Conservation (phyloP, 1,284 basidiomycete species). For the Irpex sp. region DNA sequence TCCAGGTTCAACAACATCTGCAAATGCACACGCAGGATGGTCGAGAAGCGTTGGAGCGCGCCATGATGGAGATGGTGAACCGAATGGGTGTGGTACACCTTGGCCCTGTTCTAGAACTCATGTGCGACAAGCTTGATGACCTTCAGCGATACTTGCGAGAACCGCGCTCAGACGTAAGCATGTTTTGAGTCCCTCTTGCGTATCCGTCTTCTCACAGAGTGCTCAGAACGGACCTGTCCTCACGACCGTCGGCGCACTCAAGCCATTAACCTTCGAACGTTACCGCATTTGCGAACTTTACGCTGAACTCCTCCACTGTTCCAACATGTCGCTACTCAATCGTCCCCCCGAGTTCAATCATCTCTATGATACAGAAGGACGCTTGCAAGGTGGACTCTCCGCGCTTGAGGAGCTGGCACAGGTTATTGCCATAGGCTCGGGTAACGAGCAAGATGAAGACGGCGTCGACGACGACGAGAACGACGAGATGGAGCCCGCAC, state of each 20-base stretch:
- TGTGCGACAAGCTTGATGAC: slow-evolving; percentile 68
- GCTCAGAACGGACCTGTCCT: slow-evolving; percentile 57
- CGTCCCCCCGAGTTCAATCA: slow-evolving; percentile 66
- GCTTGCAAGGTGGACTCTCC: slow-evolving; percentile 76
- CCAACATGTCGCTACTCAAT: slow-evolving; percentile 96
- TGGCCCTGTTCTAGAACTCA: slow-evolving; percentile 76
- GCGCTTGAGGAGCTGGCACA: slow-evolving; percentile 81
- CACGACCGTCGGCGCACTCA: slow-evolving; percentile 69
- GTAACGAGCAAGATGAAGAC: slow-evolving; percentile 51
- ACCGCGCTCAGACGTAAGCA: slow-evolving; percentile 74
- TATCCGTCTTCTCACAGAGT: slow-evolving; percentile 4
- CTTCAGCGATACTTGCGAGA: slow-evolving; percentile 71
- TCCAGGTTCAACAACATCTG: slow-evolving; percentile 71
- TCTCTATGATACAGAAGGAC: slow-evolving; percentile 71
- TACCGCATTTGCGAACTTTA: slow-evolving; percentile 98
- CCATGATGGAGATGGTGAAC: slow-evolving; percentile 85
- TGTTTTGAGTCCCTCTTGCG: slow-evolving; percentile 11
- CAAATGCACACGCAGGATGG: slow-evolving; percentile 52
- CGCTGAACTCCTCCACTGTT: slow-evolving; percentile 95
- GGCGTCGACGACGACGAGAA: slow-evolving; percentile 54
- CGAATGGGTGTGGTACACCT: slow-evolving; percentile 94
- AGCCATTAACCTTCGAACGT: slow-evolving; percentile 90
- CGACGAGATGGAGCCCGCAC: slow-evolving; percentile 62
- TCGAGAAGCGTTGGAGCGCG: slow-evolving; percentile 70
- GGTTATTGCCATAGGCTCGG: slow-evolving; percentile 64